Conservation (phyloP, 495 filamentous ascomycete species). For the Bacidia gigantensis region DNA sequence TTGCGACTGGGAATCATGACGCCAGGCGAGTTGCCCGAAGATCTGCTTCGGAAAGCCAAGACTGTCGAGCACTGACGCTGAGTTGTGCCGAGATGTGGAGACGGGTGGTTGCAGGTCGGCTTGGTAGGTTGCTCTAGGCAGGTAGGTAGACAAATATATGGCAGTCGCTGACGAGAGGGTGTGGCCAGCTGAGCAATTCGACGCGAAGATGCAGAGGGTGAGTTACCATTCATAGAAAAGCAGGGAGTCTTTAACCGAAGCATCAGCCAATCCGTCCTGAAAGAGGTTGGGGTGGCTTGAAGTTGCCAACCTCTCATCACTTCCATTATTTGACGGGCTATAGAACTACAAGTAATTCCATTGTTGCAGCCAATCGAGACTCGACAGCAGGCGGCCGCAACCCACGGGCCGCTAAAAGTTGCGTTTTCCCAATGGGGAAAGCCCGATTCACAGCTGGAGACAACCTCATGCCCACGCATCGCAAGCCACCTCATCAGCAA, state of each 20-base stretch:
- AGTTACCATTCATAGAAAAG: too few species aligned
- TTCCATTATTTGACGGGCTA: too few species aligned
- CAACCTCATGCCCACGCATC: not conserved
- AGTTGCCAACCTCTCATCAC: too few species aligned
- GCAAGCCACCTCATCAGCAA: too few species aligned
- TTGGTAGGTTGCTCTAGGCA: too few species aligned
- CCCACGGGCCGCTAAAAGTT: not conserved
- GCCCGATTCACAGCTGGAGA: not conserved
- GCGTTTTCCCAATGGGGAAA: not conserved
- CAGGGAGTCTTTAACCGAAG: too few species aligned
- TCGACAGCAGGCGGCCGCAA: not conserved
- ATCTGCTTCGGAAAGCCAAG: constrained; percentile 44
- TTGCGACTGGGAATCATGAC: constrained; percentile 55
- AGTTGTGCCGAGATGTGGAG: not conserved
- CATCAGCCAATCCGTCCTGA: too few species aligned
- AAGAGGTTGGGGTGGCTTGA: too few species aligned
- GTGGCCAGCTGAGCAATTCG: not conserved
- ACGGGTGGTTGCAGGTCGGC: not conserved
- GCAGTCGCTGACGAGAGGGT: not conserved
- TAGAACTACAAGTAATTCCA: too few species aligned
- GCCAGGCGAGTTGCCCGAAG: constrained; percentile 57
- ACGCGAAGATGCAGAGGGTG: not conserved
- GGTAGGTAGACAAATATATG: too few species aligned
- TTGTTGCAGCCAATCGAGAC: not conserved
- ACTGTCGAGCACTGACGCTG: constrained; percentile 40